These are phyloP conservation scores for Lophiostoma macrostomum DNA, from an alignment of 495 filamentous ascomycete species.

Conservation along the genomic window DNA sequence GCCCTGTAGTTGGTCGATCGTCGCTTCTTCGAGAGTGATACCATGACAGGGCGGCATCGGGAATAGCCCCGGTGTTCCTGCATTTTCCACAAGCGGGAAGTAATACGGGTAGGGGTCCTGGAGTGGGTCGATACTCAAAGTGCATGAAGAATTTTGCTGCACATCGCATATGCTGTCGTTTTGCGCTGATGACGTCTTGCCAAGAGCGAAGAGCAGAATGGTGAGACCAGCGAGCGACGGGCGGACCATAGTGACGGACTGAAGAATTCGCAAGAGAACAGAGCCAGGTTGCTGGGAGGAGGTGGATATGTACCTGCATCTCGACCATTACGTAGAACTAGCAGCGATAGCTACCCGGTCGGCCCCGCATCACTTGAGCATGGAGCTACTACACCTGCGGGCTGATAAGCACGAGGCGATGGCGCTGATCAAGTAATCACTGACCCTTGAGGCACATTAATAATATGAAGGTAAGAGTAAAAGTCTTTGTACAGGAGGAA, in stretches of 20 bases:
- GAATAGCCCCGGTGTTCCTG: slow-evolving; percentile 42
- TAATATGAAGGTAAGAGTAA: too few species aligned
- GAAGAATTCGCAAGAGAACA: neutral
- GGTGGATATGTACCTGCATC: slow-evolving; percentile 10
- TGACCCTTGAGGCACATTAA: too few species aligned
- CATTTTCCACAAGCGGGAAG: slow-evolving; percentile 43
- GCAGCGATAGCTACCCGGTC: slow-evolving; percentile 5
- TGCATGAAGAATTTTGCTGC: slow-evolving; percentile 2
- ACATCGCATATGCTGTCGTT: neutral
- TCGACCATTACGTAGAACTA: neutral
- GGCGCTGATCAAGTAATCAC: too few species aligned
- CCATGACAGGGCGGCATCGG: slow-evolving; percentile 62
- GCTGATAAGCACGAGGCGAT: too few species aligned
- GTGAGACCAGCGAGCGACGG: neutral
- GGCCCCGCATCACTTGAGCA: slow-evolving; percentile 10
- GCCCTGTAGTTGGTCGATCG: slow-evolving; percentile 54
- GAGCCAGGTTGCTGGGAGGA: neutral
- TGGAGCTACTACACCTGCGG: too few species aligned
- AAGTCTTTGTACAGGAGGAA: too few species aligned
- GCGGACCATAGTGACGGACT: neutral
- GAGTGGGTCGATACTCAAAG: slow-evolving; percentile 14
- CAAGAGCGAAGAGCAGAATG: neutral
- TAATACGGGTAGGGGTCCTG: slow-evolving; percentile 43
- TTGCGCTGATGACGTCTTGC: slow-evolving; percentile 1
- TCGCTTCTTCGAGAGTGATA: slow-evolving; percentile 62